Base-by-base conservation (phyloP, 805 yeast genomes). In the Lachancea mirantina region DNA sequence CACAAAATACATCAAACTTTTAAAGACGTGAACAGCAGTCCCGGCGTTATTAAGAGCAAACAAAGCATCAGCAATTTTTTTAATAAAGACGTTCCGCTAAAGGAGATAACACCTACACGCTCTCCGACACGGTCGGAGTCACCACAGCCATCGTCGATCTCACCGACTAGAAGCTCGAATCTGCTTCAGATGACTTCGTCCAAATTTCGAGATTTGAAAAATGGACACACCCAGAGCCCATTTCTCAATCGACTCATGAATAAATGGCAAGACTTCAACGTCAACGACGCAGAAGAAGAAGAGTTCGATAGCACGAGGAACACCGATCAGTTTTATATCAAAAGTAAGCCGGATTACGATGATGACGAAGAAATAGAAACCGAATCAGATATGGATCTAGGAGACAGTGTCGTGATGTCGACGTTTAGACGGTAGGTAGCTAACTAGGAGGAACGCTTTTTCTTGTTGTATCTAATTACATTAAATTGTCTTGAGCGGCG, bases 181-280 rank as follows among this genome's bases (percentile, higher is more conserved):
- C 20, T n/a, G 8, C 18, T 14, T 15, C 34, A 26, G 14, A 13
- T 25, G 3, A 30, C 26, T 14, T 24, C 29, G n/a, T 19, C 27
- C 16, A 36, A 19, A 15, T 14, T 28, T 16, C 32, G 24, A 20
- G 23, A 28, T n/a, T 7, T 31, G 22, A 27, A 25, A 19, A 19
- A 15, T 10, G 21, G 14, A 15, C 25, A 28, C 11, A 6, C 38
- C 14, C 30, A 19, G 7, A n/a, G 29, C 5, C 33, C 38, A 10
- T 29, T 34, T 14, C 18, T 34, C 16, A 26, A 27, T 15, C 23
- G 25, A 16, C 16, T 54, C 4, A 38, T 46, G 19, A 41, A 44
- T 23, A 52, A 55, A 30, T 52, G 58, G 36, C 55, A 51, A 19
- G 65, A 59, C 9, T 45, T 60, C 30, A 46, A 47, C 2, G 51